These are phyloP conservation scores for Phyllosticta capitalensis DNA, from an alignment of 2,329 filamentous ascomycete genomes.

Conservation along the genomic window DNA sequence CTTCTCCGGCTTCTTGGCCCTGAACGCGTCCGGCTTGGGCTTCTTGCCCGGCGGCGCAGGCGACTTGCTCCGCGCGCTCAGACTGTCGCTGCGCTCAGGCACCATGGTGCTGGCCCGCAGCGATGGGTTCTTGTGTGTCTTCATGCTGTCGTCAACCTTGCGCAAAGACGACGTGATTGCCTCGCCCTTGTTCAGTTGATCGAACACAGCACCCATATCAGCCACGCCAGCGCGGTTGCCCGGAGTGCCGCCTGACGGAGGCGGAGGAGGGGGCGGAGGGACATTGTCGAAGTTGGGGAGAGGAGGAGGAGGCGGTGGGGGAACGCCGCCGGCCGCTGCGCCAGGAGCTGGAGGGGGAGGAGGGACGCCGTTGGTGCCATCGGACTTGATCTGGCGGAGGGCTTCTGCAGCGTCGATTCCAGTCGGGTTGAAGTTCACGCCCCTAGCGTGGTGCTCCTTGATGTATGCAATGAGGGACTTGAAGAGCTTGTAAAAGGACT, in stretches of 20 bases:
- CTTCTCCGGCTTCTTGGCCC: constrained; percentile 38
- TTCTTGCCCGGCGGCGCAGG: constrained; percentile 67
- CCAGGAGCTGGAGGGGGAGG: constrained; percentile 45
- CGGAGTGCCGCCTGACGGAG: constrained; percentile 35
- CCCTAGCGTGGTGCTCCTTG: constrained; percentile 69
- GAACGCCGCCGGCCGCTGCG: constrained; percentile 36
- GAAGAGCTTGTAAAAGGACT: constrained; percentile 87
- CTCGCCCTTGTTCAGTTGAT: constrained; percentile 79
- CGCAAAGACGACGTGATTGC: constrained; percentile 79
- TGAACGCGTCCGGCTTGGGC: constrained; percentile 41
- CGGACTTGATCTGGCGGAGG: constrained; percentile 47
- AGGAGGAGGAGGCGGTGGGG: constrained; percentile 61
- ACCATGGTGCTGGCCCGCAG: constrained; percentile 67
- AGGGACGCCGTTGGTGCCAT: constrained; percentile 20
- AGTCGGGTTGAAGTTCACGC: constrained; percentile 80
- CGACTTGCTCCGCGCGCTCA: constrained; percentile 61
- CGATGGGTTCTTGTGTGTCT: constrained; percentile 97
- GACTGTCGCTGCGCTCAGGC: constrained; percentile 46
- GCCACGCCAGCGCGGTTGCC: constrained; percentile 33
- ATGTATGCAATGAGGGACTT: constrained; percentile 74
- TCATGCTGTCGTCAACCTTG: constrained; percentile 90
- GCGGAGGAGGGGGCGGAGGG: constrained; percentile 53
- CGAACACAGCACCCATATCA: constrained; percentile 82
- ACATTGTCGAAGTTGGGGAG: constrained; percentile 29
- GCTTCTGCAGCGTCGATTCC: constrained; percentile 62